Conservation (phyloP, 768 basidiomycete genomes). For the Tylopilus plumbeoviolaceoides region DNA sequence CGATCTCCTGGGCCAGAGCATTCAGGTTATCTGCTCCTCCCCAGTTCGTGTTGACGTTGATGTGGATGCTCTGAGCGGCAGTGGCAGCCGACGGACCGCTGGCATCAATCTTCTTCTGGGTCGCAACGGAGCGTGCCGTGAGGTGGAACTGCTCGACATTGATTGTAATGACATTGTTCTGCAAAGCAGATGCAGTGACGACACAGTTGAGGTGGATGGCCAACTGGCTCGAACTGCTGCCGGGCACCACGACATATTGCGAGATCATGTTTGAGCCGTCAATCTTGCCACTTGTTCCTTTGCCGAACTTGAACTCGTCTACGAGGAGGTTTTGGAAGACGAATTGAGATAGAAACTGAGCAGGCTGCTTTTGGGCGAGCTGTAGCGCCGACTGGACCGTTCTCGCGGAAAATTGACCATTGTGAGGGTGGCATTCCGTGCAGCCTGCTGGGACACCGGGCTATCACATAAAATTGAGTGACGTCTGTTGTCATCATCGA, state of each 20-base stretch:
- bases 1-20: conserved; percentile 4
- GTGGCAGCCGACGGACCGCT: conserved; percentile 2
- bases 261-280: conserved; percentile 9
- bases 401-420: background rate
- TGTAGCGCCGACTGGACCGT: background rate
- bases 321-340: background rate
- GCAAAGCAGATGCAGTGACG: background rate
- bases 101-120: background rate
- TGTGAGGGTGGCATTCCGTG: background rate
- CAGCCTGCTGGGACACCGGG: background rate
- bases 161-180: background rate
- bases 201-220: conserved; percentile 8
- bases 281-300: background rate
- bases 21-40: background rate
- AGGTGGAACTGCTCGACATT: background rate
- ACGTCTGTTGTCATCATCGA: too few species aligned
- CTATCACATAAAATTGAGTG: background rate
- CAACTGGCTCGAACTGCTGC: background rate
- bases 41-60: conserved; percentile 8
- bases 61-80: conserved; percentile 8
- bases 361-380: background rate
- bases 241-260: background rate
- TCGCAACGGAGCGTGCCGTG: background rate
- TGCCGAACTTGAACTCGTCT: conserved; percentile 9
- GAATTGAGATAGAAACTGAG: background rate